Percentiles rank a stretch among this genome's conserved stretches.
These are phyloP conservation scores for Russula vinacea DNA, from an alignment of 768 basidiomycete genomes.

Conservation along the genomic window DNA sequence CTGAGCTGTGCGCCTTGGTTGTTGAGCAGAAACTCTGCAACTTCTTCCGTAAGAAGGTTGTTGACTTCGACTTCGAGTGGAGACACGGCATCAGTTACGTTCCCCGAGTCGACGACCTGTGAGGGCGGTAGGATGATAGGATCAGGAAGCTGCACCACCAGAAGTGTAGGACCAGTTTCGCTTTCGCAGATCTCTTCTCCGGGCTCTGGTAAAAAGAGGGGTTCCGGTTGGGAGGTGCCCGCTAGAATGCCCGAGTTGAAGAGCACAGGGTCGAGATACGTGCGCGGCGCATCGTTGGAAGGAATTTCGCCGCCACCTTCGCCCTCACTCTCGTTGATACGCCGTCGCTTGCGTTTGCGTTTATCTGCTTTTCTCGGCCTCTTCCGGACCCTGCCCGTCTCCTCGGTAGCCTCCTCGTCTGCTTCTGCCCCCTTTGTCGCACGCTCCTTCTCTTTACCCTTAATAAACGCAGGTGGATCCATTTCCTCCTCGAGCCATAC, in stretches of 20 bases:
- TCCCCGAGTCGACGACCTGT: constrained; percentile 24
- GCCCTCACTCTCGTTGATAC: constrained; percentile 41
- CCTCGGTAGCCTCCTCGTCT: constrained; percentile 34
- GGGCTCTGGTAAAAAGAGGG: constrained; percentile 40
- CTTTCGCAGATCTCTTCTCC: constrained; percentile 23
- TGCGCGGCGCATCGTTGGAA: constrained; percentile 31
- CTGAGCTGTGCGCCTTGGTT: constrained; percentile 57
- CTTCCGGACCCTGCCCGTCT: constrained; percentile 34
- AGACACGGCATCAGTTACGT: constrained; percentile 29
- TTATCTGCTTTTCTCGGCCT: constrained; percentile 38
- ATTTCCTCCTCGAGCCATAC: constrained; percentile 90
- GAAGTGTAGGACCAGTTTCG: constrained; percentile 7
- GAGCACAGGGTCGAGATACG: constrained; percentile 52
- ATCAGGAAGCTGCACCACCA: constrained; percentile 19
- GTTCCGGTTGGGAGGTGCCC: constrained; percentile 44
- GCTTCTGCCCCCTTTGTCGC: constrained; percentile 45
- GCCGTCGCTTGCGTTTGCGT: constrained; percentile 39
- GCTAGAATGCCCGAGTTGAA: constrained; percentile 67
- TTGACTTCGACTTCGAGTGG: constrained; percentile 60
- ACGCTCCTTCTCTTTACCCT: constrained; percentile 69
- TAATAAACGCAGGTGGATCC: constrained; percentile 87
- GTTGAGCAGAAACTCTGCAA: constrained; percentile 61
- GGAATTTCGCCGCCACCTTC: constrained; percentile 36
- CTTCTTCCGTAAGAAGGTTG: constrained; percentile 63
- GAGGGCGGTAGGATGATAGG: constrained; percentile 5